phyloP scores from a whole-genome alignment of 495 filamentous ascomycete species.

The Barbatosphaeria neglecta region DNA sequence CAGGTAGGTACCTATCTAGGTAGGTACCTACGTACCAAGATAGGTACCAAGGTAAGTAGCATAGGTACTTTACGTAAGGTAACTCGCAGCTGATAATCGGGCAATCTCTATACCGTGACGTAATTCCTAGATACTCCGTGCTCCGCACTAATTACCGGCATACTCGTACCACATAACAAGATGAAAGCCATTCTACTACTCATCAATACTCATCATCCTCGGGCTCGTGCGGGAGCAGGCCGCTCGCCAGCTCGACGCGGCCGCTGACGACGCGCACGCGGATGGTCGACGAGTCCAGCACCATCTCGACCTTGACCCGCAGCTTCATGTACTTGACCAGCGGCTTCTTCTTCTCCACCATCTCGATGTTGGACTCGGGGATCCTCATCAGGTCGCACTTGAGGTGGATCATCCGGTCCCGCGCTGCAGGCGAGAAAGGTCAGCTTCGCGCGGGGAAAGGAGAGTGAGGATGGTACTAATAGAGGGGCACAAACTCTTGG shows the following conservation, averaged over 20 bases:
- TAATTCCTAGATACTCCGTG: too few relatives aligned
- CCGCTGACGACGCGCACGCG: conserved; percentile 12
- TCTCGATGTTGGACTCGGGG: not conserved
- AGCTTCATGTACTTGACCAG: conserved; percentile 10
- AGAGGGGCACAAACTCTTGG: conserved; percentile 1
- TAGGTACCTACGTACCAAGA: too few relatives aligned
- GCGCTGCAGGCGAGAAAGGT: not conserved
- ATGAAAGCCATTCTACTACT: too few relatives aligned
- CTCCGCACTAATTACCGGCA: too few relatives aligned
- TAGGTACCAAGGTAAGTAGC: too few relatives aligned
- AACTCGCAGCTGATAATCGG: too few relatives aligned
- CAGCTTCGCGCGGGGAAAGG: not conserved
- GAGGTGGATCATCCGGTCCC: conserved; percentile 6
- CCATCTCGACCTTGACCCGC: conserved; percentile 10
- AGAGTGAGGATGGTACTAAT: too few relatives aligned
- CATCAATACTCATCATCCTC: not conserved
- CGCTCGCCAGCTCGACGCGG: conserved; percentile 1
- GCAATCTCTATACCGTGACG: too few relatives aligned
- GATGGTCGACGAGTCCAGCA: conserved; percentile 6
- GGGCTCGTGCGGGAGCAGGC: conserved; percentile 2
- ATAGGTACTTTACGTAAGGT: too few relatives aligned
- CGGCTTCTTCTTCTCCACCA: conserved; percentile 2
- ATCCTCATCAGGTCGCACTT: conserved; percentile 12
- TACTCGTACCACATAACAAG: too few relatives aligned
- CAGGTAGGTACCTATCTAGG: too few relatives aligned